Evolutionary conservation across 805 yeast genomes (phyloP).

Genomic region (Metschnikowia picachoensis): DNA sequence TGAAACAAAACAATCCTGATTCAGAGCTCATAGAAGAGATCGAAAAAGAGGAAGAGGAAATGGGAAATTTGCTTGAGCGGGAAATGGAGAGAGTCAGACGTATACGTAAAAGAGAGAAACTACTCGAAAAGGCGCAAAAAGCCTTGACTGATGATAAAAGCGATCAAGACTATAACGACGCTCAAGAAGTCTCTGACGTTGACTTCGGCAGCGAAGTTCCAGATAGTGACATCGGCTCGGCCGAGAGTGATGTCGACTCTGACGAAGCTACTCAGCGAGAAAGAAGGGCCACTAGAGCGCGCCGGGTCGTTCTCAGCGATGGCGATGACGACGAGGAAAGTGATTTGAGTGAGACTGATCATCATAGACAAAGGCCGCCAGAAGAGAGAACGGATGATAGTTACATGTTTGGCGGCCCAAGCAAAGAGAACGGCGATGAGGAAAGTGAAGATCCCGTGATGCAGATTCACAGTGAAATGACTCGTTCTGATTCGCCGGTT

Average conservation of each 20-base stretch:
- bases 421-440: slow-evolving; percentile 3
- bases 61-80: slow-evolving; percentile 45
- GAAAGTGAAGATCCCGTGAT: slow-evolving; percentile 14
- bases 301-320: slow-evolving; percentile 13
- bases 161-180: slow-evolving; percentile 16
- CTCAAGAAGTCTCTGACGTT: background rate
- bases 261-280: slow-evolving; percentile 13
- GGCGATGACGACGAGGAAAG: slow-evolving; percentile 19
- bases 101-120: slow-evolving; percentile 41
- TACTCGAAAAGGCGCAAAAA: slow-evolving; percentile 33
- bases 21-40: slow-evolving; percentile 32
- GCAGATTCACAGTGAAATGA: slow-evolving; percentile 15
- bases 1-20: slow-evolving; percentile 21
- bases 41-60: slow-evolving; percentile 41
- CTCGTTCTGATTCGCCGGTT: slow-evolving; percentile 12
- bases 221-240: slow-evolving; percentile 14
- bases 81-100: slow-evolving; percentile 47
- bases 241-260: slow-evolving; percentile 11
- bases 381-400: slow-evolving; percentile 16
- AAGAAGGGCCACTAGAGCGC: slow-evolving; percentile 6
- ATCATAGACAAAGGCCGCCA: slow-evolving; percentile 5
- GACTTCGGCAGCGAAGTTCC: slow-evolving; percentile 21
- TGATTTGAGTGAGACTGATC: background rate
- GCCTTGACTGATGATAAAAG: slow-evolving; percentile 23
- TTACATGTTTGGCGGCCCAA: slow-evolving; percentile 18